These are phyloP conservation scores for Solanum hybrid DNA, from an alignment of 305 asterid genomes.

Conservation along the genomic window DNA sequence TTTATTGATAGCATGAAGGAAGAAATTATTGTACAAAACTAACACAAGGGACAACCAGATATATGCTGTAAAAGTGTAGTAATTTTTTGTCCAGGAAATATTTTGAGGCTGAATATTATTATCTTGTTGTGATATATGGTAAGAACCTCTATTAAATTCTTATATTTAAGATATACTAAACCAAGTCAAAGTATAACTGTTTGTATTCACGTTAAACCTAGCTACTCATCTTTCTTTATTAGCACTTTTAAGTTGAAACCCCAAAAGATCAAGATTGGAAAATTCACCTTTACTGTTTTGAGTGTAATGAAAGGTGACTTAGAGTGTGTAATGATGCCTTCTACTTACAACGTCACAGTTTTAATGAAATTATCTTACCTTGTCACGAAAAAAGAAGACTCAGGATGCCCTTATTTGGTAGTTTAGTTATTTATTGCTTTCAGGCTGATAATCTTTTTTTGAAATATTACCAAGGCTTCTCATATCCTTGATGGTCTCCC, in stretches of 20 bases:
- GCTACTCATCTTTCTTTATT: neutral
- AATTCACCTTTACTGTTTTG: neutral
- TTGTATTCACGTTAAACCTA: neutral
- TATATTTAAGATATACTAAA: neutral
- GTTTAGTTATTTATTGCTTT: neutral
- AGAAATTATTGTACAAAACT: neutral
- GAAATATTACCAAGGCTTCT: neutral
- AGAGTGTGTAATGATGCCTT: neutral
- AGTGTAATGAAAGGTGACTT: neutral
- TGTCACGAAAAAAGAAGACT: neutral
- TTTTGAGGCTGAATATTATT: neutral
- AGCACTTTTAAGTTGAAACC: neutral
- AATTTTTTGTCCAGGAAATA: neutral
- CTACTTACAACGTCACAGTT: neutral
- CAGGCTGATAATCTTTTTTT: neutral
- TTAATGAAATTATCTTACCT: neutral
- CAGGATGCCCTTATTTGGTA: neutral
- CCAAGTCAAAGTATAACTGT: neutral
- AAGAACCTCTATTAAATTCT: neutral
- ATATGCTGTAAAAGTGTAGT: neutral
- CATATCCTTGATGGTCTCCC: neutral
- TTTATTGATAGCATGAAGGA: neutral
- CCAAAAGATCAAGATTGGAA: neutral
- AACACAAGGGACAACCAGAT: neutral
- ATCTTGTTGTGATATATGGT: neutral